These are phyloP conservation scores for Monilinia fructigena DNA, from an alignment of 2,329 filamentous ascomycete genomes.

Conservation along the genomic window DNA sequence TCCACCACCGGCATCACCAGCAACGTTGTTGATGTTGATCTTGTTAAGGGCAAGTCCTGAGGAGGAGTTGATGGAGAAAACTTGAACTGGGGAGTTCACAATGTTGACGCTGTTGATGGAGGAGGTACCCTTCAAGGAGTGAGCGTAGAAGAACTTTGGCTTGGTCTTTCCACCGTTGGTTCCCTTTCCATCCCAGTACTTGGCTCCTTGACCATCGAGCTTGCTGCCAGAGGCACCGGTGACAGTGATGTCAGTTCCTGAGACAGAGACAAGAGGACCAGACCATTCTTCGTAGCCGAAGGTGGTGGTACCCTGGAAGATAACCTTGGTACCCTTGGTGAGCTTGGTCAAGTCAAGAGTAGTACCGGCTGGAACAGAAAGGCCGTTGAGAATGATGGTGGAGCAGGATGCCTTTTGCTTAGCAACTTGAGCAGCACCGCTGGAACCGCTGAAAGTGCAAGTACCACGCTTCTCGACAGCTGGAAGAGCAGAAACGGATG, in stretches of 20 bases:
- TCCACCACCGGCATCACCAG: slow-evolving; percentile 45
- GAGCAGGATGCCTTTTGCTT: slow-evolving; percentile 53
- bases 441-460: slow-evolving; percentile 57
- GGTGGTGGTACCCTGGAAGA: slow-evolving; percentile 64
- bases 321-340: slow-evolving; percentile 51
- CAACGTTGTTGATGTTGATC: slow-evolving; percentile 58
- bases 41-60: slow-evolving; percentile 47
- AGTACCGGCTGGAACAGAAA: slow-evolving; percentile 56
- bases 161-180: slow-evolving; percentile 59
- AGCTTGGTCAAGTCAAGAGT: slow-evolving; percentile 59
- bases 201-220: slow-evolving; percentile 50
- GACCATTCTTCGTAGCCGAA: slow-evolving; percentile 66
- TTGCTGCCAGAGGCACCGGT: slow-evolving; percentile 37
- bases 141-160: slow-evolving; percentile 62
- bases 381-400: slow-evolving; percentile 52
- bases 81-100: slow-evolving; percentile 55
- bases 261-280: slow-evolving; percentile 57
- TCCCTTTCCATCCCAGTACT: slow-evolving; percentile 60
- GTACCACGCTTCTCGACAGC: slow-evolving; percentile 32
- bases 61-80: slow-evolving; percentile 48
- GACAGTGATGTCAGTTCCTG: slow-evolving; percentile 32
- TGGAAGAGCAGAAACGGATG: slow-evolving; percentile 27
- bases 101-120: slow-evolving; percentile 51
- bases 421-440: slow-evolving; percentile 48
- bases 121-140: slow-evolving; percentile 50